phyloP scores from a whole-genome alignment of 164 flowering plant genomes.

The Magnolia kwangsiensis region DNA sequence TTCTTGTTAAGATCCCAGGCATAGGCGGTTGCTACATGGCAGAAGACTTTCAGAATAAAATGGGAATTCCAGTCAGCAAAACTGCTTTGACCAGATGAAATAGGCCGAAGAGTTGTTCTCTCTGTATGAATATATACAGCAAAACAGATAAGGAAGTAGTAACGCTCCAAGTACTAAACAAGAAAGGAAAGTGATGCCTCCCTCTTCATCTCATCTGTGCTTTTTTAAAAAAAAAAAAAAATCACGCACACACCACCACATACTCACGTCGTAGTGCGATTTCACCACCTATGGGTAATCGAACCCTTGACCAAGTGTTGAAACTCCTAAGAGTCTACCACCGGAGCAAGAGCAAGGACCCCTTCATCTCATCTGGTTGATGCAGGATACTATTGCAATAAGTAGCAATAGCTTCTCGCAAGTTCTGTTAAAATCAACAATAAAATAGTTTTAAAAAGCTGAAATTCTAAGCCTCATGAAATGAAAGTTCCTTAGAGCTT shows the following conservation, averaged over 20 bases:
- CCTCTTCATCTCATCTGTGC: conserved; percentile 77
- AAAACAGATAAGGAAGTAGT: conserved; percentile 56
- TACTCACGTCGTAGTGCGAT: too few species aligned
- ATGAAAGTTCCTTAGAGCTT: conserved; percentile 2
- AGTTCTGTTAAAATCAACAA: conserved; percentile 53
- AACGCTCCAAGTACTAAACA: conserved; percentile 93
- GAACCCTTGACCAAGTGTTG: too few species aligned
- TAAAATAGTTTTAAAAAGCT: background rate
- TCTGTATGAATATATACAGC: too few species aligned
- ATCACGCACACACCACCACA: too few species aligned
- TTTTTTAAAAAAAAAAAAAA: too few species aligned
- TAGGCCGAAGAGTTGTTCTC: conserved; percentile 49
- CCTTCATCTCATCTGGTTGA: conserved; percentile 48
- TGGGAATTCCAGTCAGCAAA: conserved; percentile 70
- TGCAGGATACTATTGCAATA: conserved; percentile 84
- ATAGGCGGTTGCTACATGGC: too few species aligned
- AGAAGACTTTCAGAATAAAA: too few species aligned
- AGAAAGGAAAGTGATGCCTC: conserved; percentile 89
- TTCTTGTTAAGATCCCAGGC: too few species aligned
- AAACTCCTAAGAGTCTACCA: too few species aligned
- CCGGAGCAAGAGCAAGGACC: too few species aligned
- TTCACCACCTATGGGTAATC: too few species aligned
- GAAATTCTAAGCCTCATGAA: background rate
- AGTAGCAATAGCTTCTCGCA: conserved; percentile 92
- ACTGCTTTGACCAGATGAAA: conserved; percentile 47